Evolutionary conservation across 208 protist species (phyloP).

Genomic region (Leishmania guyanensis): DNA sequence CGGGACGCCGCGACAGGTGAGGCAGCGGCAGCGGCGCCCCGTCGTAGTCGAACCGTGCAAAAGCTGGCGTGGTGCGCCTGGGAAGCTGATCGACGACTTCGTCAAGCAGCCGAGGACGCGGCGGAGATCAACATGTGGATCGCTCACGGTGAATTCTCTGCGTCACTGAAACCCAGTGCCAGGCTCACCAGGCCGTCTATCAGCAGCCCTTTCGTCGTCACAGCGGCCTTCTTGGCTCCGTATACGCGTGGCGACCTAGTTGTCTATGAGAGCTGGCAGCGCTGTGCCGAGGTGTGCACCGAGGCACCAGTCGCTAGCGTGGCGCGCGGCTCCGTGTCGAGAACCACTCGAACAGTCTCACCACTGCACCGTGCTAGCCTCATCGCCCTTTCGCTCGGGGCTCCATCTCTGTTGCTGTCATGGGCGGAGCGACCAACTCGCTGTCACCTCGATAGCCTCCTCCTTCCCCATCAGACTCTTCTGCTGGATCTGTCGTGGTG

Average conservation of each 20-base stretch:
- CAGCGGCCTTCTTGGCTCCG: constrained; percentile 37
- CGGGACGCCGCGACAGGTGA: background rate
- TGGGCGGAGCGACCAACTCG: constrained; percentile 18
- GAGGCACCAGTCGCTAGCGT: background rate
- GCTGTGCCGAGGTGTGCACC: constrained; percentile 31
- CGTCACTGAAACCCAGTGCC: background rate
- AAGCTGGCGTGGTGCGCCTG: constrained; percentile 31
- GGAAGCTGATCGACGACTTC: constrained; percentile 34
- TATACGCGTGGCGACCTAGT: constrained; percentile 34
- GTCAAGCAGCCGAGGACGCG: constrained; percentile 33
- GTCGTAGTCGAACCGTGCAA: constrained; percentile 8
- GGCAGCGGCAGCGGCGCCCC: background rate
- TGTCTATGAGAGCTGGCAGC: constrained; percentile 45
- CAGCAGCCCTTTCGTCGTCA: constrained; percentile 17
- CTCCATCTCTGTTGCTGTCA: constrained; percentile 34
- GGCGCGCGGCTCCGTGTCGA: background rate
- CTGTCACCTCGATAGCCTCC: constrained; percentile 30
- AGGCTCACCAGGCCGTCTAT: background rate
- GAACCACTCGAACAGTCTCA: constrained; percentile 17
- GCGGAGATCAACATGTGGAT: constrained; percentile 29
- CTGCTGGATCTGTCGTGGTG: constrained; percentile 65
- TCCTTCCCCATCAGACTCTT: constrained; percentile 62
- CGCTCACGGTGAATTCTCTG: background rate
- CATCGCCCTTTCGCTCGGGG: constrained; percentile 29
- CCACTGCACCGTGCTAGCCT: constrained; percentile 24